Base-by-base conservation (phyloP, 139 green algal genomes). In the Chlamydomonas applanata region DNA sequence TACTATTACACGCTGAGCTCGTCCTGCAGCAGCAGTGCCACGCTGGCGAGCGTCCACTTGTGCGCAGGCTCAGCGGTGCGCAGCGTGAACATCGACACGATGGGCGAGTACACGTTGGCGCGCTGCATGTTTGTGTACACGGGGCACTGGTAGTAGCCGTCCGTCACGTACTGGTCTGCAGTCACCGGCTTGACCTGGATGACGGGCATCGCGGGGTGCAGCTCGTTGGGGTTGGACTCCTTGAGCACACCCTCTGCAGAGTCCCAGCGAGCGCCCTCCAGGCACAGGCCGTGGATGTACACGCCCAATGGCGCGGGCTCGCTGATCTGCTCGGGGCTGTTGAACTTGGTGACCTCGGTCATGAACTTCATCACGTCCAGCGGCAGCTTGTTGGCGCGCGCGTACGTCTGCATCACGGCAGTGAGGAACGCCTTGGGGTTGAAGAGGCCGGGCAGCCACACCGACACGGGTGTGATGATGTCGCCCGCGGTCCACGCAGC, bases 41-140 rank as follows among this genome's bases (percentile, higher is more conserved):
- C 90, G 27, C 80, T 90, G 0, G 90, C 90, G 34, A 97, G 81
- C 13, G 85, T 84, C 93, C 93, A 96, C 79, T 96, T 95, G 76
- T 87, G 66, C 20, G 86, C 36, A 0, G 79, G 67, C 20, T 94
- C 90, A 33, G 83, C 75, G 2, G 87, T 94, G 70, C 82, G 87
- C 74, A 97, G 79, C 20, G 92, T 95, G 80, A 97, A 96, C 20
- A 70, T 89, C 57, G 66, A 82, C 44, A 96, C 88, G 33, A 86
- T 83, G 4, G 92, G 88, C 20, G 79, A 91, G 83, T 97, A 97
- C 22, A 96, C 91, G 73, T 97, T 95, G 53, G 89, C 91, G 53
- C 89, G 83, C 86, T 94, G 89, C 89, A 94, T 93, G 83, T 97
- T 97, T 60, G 83, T 91, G 83, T 96, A 97, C n/a, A 96, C 90